Evolutionary conservation across 768 basidiomycete species (phyloP).

Genomic region (Phaffia tasmanica): DNA sequence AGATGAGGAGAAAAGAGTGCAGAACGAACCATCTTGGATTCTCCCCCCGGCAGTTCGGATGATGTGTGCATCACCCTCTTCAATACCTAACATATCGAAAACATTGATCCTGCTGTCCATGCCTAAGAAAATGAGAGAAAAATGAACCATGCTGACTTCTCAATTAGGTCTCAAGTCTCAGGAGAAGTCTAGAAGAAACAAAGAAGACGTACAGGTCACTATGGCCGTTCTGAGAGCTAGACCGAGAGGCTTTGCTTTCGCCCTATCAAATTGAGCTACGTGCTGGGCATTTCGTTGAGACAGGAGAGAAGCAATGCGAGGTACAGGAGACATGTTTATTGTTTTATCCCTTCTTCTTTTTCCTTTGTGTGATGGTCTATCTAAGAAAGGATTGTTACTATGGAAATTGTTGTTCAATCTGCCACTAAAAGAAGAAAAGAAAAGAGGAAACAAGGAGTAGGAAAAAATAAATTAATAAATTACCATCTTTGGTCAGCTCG

Average conservation of each 20-base stretch:
- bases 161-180: not conserved
- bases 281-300: slow-evolving; percentile 40
- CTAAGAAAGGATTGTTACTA: no score
- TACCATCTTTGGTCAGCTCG: no score
- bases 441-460: no score
- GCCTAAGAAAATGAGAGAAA: slow-evolving; percentile 6
- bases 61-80: slow-evolving; percentile 20
- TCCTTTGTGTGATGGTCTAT: no score
- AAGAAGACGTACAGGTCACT: slow-evolving; percentile 21
- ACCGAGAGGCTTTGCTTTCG: slow-evolving; percentile 18
- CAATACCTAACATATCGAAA: slow-evolving; percentile 20
- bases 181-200: not conserved
- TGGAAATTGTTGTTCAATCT: no score
- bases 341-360: no score
- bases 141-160: not conserved
- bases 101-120: slow-evolving; percentile 25
- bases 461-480: no score
- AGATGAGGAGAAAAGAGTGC: not conserved
- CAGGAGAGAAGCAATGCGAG: slow-evolving; percentile 70
- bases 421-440: no score
- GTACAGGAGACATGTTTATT: slow-evolving; percentile 43
- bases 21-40: slow-evolving; percentile 24
- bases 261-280: slow-evolving; percentile 15
- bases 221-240: slow-evolving; percentile 22
- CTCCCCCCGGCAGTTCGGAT: slow-evolving; percentile 25